Evolutionary conservation across 2,329 filamentous ascomycete genomes (phyloP).

Genomic region (Fonsecaea erecta): DNA sequence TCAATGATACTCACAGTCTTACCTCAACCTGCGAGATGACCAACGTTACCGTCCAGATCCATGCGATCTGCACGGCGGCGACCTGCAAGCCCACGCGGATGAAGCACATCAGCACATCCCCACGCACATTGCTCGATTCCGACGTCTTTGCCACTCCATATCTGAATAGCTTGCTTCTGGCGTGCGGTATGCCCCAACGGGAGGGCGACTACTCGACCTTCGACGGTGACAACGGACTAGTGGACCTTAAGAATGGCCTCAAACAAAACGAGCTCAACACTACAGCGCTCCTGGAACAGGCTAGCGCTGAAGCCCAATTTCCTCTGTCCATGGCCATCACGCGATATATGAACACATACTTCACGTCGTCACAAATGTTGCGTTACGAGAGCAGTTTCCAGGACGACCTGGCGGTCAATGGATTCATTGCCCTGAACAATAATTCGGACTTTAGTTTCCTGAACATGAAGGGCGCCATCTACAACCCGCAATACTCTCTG

Average conservation of each 20-base stretch:
- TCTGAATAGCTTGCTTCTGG: conserved; percentile 17
- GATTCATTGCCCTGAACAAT: conserved; percentile 5
- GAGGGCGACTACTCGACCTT: conserved; percentile 7
- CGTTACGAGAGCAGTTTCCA: conserved; percentile 9
- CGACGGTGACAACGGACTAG: conserved; percentile 6
- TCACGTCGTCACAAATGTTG: conserved; percentile 17
- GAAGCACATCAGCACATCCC: conserved; percentile 22
- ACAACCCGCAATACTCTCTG: conserved; percentile 19
- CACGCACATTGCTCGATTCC: conserved; percentile 24
- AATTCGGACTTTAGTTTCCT: conserved; percentile 10
- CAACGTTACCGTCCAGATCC: conserved; percentile 8
- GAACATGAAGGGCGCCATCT: conserved; percentile 18
- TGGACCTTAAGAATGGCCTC: conserved; percentile 9
- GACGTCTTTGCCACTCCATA: conserved; percentile 25
- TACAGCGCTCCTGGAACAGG: not conserved
- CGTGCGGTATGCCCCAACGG: conserved; percentile 10
- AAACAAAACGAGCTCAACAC: not conserved
- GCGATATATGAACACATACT: conserved; percentile 27
- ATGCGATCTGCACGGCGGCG: conserved; percentile 16
- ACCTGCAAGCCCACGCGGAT: conserved; percentile 21
- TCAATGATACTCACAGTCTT: conserved; percentile 15
- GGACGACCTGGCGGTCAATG: not conserved
- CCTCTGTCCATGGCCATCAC: conserved; percentile 16
- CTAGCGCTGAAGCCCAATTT: not conserved
- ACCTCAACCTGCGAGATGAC: conserved; percentile 14